Base-by-base conservation (phyloP, 345 rosid species). In the Aquilaria yunnanensis region DNA sequence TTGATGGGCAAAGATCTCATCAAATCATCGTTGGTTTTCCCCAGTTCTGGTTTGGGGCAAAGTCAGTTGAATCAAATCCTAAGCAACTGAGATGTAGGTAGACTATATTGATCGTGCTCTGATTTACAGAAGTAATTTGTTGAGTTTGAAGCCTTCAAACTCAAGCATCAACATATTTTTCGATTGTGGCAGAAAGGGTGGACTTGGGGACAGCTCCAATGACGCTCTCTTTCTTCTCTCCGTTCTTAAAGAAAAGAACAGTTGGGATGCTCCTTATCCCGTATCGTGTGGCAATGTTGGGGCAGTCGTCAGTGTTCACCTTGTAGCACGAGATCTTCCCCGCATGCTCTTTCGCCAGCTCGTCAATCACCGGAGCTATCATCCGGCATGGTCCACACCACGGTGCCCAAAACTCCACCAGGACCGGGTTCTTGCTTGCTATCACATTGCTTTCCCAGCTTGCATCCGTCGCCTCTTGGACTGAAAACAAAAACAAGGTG, bases 301-400 rank as follows among this genome's bases (percentile, higher is more conserved):
- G 90, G 67, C 80, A 69, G 51, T 87, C 88, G 47, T 87, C 94
- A 0, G 95, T 87, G 79, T 87, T 87, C 52, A 87, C 74, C 78
- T 81, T 85, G 76, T 60, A 83, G 60, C 88, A 87, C 5, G 80
- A 49, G 3, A 85, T 57, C 67, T 88, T 85, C 16, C 89, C 91
- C 0, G 83, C 78, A 29, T 83, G 85, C 59, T 88, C 87, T 56
- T 78, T 81, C 1, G 95, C 95, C 63, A 87, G 61, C 54, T 87
- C 91, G 29, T 80, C 79, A 1, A 87, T 65, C 2, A 77, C 80
- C 0, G 91, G 91, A 2, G 85, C 85, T 61, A 88, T 83, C 87
- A 88, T 85, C 57, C 84, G 74, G 69, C 89, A 88, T 12, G 95
- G 95, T 45, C 90, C 95, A 16, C 95, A 85, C 95, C 95, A 85